Base-by-base conservation (phyloP, 129 eudicot genomes). In the Saposhnikovia divaricata region DNA sequence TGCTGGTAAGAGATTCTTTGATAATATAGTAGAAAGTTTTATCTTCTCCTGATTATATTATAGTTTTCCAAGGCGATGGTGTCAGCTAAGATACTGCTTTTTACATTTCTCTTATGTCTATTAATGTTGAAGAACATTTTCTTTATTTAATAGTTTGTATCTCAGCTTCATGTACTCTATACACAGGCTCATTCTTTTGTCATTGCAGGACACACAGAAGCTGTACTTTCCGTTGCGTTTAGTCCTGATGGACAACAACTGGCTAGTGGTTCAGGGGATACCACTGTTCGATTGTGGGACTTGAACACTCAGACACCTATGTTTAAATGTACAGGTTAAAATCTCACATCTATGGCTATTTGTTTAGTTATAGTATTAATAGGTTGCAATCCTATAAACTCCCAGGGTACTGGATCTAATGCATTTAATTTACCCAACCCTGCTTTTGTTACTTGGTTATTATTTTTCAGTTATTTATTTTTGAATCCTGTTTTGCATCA, bases 251-350 rank as follows among this genome's bases (percentile, higher is more conserved):
- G 99, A 40, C 92, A 89, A 78, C 97, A 92, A 40, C 72, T 95
- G 85, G 99, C 99, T 43, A 95, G 99, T 80, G 99, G 99, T 57
- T 95, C 99, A 31, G 99, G 99, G 80, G 99, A 95, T 82, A 92
- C 99, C 28, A 92, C 95, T 40, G 99, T 95, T 61, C 91, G 99
- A 66, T 75, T 95, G n/a, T 95, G 99, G 99, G 99, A 95, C 88
- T 84, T 95, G 19, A 86, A 86, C 78, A 95, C 99, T 46, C 99
- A 95, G 87, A 95, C 99, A 43, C 99, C 99, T 75, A 23, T 90
- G 80, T 95, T 87, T 83, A 92, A 96, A 43, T 92, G 97, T 82
- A 89, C 91, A 92, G 99, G 99, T 95, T 72, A 84, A 91, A 46
- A 27, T 72, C 81, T 63, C 72, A 38, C 16, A 27, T 70, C 21